Evolutionary conservation across 2,329 filamentous ascomycete genomes (phyloP), one percentile per base, ranked within the genome.

Genomic region (Septoria petroselini): DNA sequence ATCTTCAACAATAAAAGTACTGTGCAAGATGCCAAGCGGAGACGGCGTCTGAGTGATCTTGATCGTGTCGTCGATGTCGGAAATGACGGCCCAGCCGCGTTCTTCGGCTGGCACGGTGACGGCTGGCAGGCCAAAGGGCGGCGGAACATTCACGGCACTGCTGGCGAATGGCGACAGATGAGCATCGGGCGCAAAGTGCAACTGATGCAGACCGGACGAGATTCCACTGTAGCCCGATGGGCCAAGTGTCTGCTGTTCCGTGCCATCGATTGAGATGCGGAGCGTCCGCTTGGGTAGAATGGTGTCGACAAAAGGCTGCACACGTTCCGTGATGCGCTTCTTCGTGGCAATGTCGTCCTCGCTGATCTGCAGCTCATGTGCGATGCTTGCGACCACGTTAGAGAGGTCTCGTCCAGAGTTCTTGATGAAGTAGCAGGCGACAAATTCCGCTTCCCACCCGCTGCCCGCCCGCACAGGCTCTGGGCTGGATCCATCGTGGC

Each of bases 61-160:
- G 74, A 97, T 95, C 0, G 91, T 95, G 70, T 97, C 91, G 65
- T 97, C 93, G 57, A 96, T 81, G 62, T 97, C 91, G 31, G 86
- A 91, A 56, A 96, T 83, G 9, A 97, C 72, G 9, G 81, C 82
- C 90, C 90, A 96, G 6, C 91, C 91, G 40, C 86, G 81, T 0
- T 85, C 80, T 14, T 81, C 83, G 0, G 87, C 86, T 62, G 86
- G 90, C 14, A 83, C 78, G 0, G 88, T 95, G 53, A 80, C 79
- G 76, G 86, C 83, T 33, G 81, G 71, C 3, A 65, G 52, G 2
- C 48, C 51, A 42, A 61, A 61, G 0, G 61, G 63, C 3, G 62
- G 60, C 81, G 62, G 63, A 1, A 64, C 44, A 29, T 53, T 55
- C 17, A 63, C 31, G 7, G 61, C 52, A 29, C 41, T 55, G n/a